Base-by-base conservation (phyloP, 345 rosid genomes). In the Camelina sativa region DNA sequence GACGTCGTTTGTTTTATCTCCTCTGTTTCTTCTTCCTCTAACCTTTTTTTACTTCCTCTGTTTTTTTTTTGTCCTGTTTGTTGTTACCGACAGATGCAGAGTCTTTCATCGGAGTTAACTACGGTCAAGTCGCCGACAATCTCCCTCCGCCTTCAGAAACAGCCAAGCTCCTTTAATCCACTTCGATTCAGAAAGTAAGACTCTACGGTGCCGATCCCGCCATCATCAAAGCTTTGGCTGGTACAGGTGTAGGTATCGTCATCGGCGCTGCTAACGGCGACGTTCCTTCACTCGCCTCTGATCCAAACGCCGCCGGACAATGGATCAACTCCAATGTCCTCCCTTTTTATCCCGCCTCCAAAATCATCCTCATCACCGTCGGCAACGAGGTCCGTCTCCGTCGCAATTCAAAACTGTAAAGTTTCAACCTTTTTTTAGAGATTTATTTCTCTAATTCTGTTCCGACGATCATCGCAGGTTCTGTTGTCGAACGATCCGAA, bases 151-250 rank as follows among this genome's bases (percentile, higher is more conserved):
- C 98, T 5, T 71, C 82, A 0, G 85, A 89, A 53, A 93, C 98
- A 12, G 92, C 88, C 16, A 91, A 85, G 90, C 93, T 93, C 53
- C 89, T 93, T 32, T 82, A 86, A 47, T 80, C 98, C 2, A 91
- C 96, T 4, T 69, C 91, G 1, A 85, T 93, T 34, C 83, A 90
- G 56, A 91, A 88, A 46, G 81, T 93, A 19, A 76, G 98, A 57
- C 83, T 94, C 19, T 94, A 91, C 80, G 98, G 93, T 4, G 88
- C 89, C 11, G 93, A 94, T 78, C 96, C 98, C 16, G 90, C 84
- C 2, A 83, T 94, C 52, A 88, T 91, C 73, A 87, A 74, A 60
- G 88, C 96, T 28, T 66, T 94, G 16, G 95, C 98, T 34, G 86
- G 89, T 57, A 91, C 97, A 34, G 91, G 87, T 25, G 69, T 91